Conservation (phyloP, 306 rosid genomes). For the Malus sieversii region DNA sequence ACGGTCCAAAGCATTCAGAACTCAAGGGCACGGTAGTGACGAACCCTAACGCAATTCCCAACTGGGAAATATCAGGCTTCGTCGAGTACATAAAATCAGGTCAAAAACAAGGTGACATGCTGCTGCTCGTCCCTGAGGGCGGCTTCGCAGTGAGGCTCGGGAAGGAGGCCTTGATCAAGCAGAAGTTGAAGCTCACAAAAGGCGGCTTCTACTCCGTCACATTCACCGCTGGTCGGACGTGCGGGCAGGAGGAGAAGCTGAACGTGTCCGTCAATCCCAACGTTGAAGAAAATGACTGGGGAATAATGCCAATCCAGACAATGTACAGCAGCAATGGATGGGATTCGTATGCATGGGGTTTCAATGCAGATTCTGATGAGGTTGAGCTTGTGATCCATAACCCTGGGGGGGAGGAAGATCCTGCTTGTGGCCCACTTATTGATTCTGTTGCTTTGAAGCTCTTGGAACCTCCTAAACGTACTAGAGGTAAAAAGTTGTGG, state of each 20-base stretch:
- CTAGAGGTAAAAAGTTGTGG: constrained; percentile 25
- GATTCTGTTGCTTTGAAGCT: constrained; percentile 58
- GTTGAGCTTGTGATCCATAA: constrained; percentile 48
- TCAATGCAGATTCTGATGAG: constrained; percentile 36
- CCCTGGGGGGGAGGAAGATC: constrained; percentile 58
- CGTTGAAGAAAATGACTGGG: constrained; percentile 43
- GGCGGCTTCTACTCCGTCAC: constrained; percentile 56
- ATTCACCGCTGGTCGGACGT: constrained; percentile 61
- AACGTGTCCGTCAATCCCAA: constrained; percentile 51
- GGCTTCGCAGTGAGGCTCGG: constrained; percentile 64
- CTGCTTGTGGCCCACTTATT: constrained; percentile 83
- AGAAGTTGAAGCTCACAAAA: constrained; percentile 33
- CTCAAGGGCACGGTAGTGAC: constrained; percentile 50
- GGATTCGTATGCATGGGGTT: constrained; percentile 68
- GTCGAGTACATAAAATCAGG: constrained; percentile 82
- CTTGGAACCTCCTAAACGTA: constrained; percentile 49
- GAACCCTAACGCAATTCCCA: constrained; percentile 34
- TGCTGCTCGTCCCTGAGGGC: constrained; percentile 62
- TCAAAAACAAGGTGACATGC: constrained; percentile 78
- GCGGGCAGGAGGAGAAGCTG: constrained; percentile 74
- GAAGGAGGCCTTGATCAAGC: constrained; percentile 68
- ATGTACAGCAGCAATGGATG: constrained; percentile 71
- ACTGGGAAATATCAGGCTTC: constrained; percentile 50
- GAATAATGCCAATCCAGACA: constrained; percentile 64
- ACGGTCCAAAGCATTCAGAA: constrained; percentile 45